These are phyloP conservation scores for Saccharomyces uvarum DNA, from an alignment of 1,139 yeast genomes.

Conservation along the genomic window DNA sequence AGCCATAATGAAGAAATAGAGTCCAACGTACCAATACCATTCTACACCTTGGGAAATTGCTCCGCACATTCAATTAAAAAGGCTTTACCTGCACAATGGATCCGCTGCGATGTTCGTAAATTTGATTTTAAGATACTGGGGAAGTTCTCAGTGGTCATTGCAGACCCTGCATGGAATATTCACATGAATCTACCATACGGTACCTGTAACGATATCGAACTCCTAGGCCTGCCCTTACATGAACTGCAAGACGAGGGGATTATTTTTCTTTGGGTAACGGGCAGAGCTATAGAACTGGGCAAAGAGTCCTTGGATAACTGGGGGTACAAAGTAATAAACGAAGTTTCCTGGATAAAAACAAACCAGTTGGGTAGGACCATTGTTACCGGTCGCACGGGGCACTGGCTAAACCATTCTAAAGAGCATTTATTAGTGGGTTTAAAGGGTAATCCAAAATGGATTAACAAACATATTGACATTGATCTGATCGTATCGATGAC, in stretches of 20 bases:
- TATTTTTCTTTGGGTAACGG: constrained; percentile 86
- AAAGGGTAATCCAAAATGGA: constrained; percentile 76
- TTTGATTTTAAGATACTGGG: constrained; percentile 67
- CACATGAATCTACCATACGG: constrained; percentile 79
- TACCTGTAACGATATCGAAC: constrained; percentile 65
- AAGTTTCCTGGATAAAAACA: constrained; percentile 82
- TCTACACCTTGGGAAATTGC: constrained; percentile 51
- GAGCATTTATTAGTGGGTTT: constrained; percentile 82
- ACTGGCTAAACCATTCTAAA: constrained; percentile 92
- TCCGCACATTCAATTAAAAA: constrained; percentile 34
- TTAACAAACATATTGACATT: constrained; percentile 55
- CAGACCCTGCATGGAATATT: constrained; percentile 89
- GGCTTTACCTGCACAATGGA: constrained; percentile 67
- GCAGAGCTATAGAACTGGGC: constrained; percentile 84
- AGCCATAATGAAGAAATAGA: constrained; percentile 21
- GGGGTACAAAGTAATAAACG: constrained; percentile 78
- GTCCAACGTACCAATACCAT: constrained; percentile 26
- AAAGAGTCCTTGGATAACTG: constrained; percentile 65
- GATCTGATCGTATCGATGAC: constrained; percentile 78
- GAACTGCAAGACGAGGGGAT: constrained; percentile 77
- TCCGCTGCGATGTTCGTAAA: constrained; percentile 69
- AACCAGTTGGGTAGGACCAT: constrained; percentile 83
- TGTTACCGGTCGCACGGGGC: constrained; percentile 93
- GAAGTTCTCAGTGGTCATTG: constrained; percentile 76
- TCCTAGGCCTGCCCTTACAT: constrained; percentile 57